Conservation (phyloP, 345 rosid species). For the Lumnitzera littorea region DNA sequence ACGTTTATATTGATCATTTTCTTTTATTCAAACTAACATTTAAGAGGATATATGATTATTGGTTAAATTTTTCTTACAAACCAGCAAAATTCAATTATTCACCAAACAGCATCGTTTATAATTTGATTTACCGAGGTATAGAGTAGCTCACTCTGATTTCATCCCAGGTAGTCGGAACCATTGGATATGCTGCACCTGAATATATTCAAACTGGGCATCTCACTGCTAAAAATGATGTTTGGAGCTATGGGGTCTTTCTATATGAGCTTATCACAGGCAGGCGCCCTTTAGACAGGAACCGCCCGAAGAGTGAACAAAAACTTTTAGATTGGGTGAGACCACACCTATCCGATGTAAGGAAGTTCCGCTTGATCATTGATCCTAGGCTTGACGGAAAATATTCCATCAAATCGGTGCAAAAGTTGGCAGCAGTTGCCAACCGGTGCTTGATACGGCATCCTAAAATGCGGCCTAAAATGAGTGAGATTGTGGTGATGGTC, state of each 20-base stretch:
- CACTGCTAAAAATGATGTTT: conserved; percentile 74
- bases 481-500: conserved; percentile 67
- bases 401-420: conserved; percentile 51
- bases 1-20: too few relatives aligned
- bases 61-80: too few relatives aligned
- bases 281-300: conserved; percentile 70
- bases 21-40: too few relatives aligned
- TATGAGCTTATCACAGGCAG: conserved; percentile 93
- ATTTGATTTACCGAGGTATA: background rate
- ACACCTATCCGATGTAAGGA: conserved; percentile 57
- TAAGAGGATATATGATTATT: too few relatives aligned
- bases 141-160: conserved; percentile 2
- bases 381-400: conserved; percentile 78
- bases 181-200: conserved; percentile 96
- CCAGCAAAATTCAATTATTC: background rate
- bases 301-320: conserved; percentile 79
- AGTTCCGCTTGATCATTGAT: conserved; percentile 67
- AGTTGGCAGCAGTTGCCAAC: conserved; percentile 77
- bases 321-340: conserved; percentile 93
- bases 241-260: conserved; percentile 86
- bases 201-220: conserved; percentile 83
- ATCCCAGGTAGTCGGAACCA: conserved; percentile 79
- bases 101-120: background rate
- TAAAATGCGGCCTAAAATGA: conserved; percentile 69
- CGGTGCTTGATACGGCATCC: conserved; percentile 60